Evolutionary conservation across 176 grass and related monocot species (phyloP), one percentile per base, ranked within the genome.

Genomic region (Metroxylon sagu): DNA sequence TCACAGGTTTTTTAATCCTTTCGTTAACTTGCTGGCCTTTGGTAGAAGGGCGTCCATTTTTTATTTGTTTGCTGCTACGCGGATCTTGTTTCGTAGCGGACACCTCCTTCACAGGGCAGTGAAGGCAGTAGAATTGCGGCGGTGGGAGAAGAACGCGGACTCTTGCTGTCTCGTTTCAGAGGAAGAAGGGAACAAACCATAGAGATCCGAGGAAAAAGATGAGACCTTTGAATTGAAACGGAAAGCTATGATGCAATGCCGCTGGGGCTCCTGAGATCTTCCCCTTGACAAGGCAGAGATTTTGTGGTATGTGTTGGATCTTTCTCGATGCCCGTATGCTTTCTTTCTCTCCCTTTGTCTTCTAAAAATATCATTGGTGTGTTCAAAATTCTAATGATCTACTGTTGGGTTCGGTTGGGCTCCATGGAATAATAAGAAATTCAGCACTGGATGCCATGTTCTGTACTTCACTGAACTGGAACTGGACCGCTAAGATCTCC

Each of bases 211-310:
- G 35, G 35, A 14, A 14, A 43, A 43, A 43, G 35, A 43, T 43
- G 35, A 43, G 10, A 14, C 35, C 35, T 43, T 43, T 43, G 35
- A 14, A 43, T 12, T 43, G 35, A 31, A 31, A 31, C 1, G 5
- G 12, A 10, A 43, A 6, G 35, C 8, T 43, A 43, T 14, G 8
- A 43, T 43, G 35, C 35, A 43, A 43, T 63, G 57, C 12, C 1
- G 70, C 12, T n/a, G 14, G 31, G 16, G 49, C 50, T 72, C 27
- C 14, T 48, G 49, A 62, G 70, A 72, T 72, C 58, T 53, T 26
- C 3, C 31, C 25, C 50, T 39, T 61, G 48, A 43, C 14, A 62
- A 73, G 48, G 29, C 51, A 48, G 29, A 29, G 51, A 48, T 56
- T 54, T 73, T 63, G 8, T 43, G 35, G 35, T 43, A 14, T 10